These are phyloP conservation scores for Oemleria cerasiformis DNA, from an alignment of 306 rosid species.

Conservation along the genomic window DNA sequence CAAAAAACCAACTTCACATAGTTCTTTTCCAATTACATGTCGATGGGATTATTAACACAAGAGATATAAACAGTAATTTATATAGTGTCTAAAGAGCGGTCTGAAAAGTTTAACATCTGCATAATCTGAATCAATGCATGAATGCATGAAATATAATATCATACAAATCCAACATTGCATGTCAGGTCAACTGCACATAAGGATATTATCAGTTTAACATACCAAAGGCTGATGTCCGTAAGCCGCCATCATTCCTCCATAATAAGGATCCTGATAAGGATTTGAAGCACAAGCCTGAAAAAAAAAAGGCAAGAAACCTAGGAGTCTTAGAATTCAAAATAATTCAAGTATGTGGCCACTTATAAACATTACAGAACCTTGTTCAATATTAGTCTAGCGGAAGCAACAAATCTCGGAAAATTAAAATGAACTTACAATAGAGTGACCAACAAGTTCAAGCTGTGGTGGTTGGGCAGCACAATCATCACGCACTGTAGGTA, in stretches of 20 bases:
- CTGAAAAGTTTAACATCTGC: not conserved
- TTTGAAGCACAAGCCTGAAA: slow-evolving; percentile 86
- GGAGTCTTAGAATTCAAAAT: slow-evolving; percentile 31
- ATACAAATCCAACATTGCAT: not conserved
- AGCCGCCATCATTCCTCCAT: slow-evolving; percentile 84
- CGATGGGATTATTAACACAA: not conserved
- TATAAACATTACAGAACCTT: slow-evolving; percentile 17
- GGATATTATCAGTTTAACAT: slow-evolving; percentile 23
- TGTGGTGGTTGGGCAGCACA: slow-evolving; percentile 59
- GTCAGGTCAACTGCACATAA: not conserved
- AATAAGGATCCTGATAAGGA: slow-evolving; percentile 83
- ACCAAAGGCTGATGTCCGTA: slow-evolving; percentile 86
- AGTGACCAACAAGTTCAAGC: slow-evolving; percentile 94
- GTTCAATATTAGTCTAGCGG: slow-evolving; percentile 1
- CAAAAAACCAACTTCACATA: not conserved
- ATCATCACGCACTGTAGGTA: slow-evolving; percentile 50
- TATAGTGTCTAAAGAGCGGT: not conserved
- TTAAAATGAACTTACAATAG: slow-evolving; percentile 57
- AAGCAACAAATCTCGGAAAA: slow-evolving; percentile 1
- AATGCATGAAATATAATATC: not conserved
- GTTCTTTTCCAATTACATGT: not conserved
- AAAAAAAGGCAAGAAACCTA: slow-evolving; percentile 36
- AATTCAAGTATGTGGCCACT: slow-evolving; percentile 19
- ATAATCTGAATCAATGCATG: not conserved
- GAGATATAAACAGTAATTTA: not conserved